Base-by-base conservation (phyloP, 352 stramenopile species). In the Pythium biforme region DNA sequence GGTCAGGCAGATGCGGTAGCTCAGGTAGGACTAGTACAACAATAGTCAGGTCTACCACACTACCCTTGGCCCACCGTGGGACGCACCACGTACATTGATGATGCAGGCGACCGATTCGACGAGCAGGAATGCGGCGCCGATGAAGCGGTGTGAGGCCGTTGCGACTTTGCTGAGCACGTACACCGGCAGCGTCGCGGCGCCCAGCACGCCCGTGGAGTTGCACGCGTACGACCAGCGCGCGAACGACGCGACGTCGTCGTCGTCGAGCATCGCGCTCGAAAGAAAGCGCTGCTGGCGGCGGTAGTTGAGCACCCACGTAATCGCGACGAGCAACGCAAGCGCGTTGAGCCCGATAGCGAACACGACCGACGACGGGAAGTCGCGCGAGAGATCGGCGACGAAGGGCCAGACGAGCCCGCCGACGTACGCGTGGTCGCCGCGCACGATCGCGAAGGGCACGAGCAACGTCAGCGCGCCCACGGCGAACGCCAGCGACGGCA, bases 271-370 rank as follows among this genome's bases (percentile, higher is more conserved):
- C 43, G 68, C 73, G 33, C 65, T 62, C 25, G 70, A 63, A 43
- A 86, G 54, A 34, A 82, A 75, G 1, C 56, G 68, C 48, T 83
- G 64, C 59, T 87, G 80, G 56, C 83, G 79, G 48, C 78, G 65
- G 66, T 76, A 73, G 68, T 89, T 89, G 65, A 89, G 79, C 52
- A 66, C 72, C 75, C 77, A 86, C 52, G 68, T 73, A 56, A 79
- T 58, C n/a, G 71, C 72, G 15, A 86, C 48, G 27, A 86, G 53
- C 54, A 86, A 62, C 17, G 73, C 73, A 33, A 82, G 69, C 33
- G 70, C 29, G 20, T 77, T 84, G 45, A 86, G 69, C 0, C 75
- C 73, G 47, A 83, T 76, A 52, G 77, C 74, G 31, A 86, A 73
- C 9, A 86, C 73, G 43, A 77, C 76, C n/a, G 77, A 80, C 20